Evolutionary conservation across 148 eudicot species (phyloP), one percentile per base, ranked within the genome.

Genomic region (Nyssa sinensis): DNA sequence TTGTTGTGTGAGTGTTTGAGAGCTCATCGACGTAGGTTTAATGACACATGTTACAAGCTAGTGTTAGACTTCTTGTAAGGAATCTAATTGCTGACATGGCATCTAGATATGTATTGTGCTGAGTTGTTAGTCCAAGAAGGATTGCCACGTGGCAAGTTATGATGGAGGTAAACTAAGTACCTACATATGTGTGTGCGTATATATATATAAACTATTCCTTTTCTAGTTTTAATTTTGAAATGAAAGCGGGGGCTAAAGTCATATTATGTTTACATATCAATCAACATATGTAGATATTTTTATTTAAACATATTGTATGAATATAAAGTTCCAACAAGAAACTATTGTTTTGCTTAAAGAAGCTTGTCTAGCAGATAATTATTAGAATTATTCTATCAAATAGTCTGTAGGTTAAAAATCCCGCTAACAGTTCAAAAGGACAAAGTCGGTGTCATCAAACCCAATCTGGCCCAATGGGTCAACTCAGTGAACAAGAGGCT

Each of bases 371-470:
- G 28, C 12, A 14, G 12, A 34, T 59, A n/a, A n/a, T n/a, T 3
- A 53, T 11, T 10, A 33, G 12, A 55, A 51, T 34, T 4, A 17
- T 24, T 58, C 30, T n/a, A 32, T 4, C 6, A 69, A 41, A 14
- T 55, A 30, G 28, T 23, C 55, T 23, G n/a, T 60, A 32, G 37
- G 27, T 55, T 70, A 44, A 70, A n/a, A 64, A 24, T 34, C 35
- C 65, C 73, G 44, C 7, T 24, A 37, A 71, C 32, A 3, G 16
- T 59, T 71, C 65, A 34, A 71, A 57, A 35, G 9, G 74, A 71
- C 51, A 33, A 34, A 37, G 24, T 68, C 31, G 29, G 5, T 23
- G 63, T 55, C 63, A 57, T n/a, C n/a, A n/a, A n/a, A n/a, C n/a
- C n/a, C 13, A 21, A 23, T 33, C 33, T 71, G 51, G n/a, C n/a